Percentiles rank a stretch among this genome's conserved stretches.
These are phyloP conservation scores for Suillus ampliporus DNA, from an alignment of 768 basidiomycete genomes.

Conservation along the genomic window DNA sequence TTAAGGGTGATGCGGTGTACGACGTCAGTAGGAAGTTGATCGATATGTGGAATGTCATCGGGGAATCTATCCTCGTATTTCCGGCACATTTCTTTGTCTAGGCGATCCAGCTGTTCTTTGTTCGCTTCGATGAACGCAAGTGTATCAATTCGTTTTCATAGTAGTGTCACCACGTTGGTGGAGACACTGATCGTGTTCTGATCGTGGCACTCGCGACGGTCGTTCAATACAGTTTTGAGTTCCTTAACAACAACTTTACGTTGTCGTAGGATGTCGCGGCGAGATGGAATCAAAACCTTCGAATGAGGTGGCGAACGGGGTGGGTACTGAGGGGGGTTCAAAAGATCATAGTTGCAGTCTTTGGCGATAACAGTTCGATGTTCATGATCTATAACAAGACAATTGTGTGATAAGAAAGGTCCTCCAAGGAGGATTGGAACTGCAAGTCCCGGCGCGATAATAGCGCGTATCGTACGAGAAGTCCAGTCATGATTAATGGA, in stretches of 20 bases:
- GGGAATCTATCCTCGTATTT: constrained; percentile 31
- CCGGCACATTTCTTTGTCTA: no score
- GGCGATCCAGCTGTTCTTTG: no score
- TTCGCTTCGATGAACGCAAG: not conserved
- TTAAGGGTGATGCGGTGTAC: constrained; percentile 32
- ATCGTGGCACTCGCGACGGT: no score
- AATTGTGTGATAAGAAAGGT: constrained; percentile 33
- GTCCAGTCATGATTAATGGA: constrained; percentile 15
- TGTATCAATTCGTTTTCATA: not conserved
- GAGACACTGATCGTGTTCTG: no score
- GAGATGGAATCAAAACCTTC: no score
- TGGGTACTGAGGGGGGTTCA: no score
- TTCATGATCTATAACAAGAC: constrained; percentile 30
- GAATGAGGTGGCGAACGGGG: no score
- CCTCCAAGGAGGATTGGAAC: constrained; percentile 38
- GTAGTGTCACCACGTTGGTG: no score
- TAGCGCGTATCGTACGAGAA: constrained; percentile 17
- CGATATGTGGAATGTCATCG: constrained; percentile 29
- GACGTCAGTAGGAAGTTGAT: constrained; percentile 28
- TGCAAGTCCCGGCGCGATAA: constrained; percentile 32
- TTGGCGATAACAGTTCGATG: constrained; percentile 9
- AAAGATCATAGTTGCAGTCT: not conserved
- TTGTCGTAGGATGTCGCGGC: no score
- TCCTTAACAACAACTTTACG: constrained; percentile 1
- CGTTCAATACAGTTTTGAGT: not conserved